Percentiles rank a stretch among this genome's conserved stretches.
Conservation (phyloP, 176 grass and related monocot species). For the Bromus sterilis region DNA sequence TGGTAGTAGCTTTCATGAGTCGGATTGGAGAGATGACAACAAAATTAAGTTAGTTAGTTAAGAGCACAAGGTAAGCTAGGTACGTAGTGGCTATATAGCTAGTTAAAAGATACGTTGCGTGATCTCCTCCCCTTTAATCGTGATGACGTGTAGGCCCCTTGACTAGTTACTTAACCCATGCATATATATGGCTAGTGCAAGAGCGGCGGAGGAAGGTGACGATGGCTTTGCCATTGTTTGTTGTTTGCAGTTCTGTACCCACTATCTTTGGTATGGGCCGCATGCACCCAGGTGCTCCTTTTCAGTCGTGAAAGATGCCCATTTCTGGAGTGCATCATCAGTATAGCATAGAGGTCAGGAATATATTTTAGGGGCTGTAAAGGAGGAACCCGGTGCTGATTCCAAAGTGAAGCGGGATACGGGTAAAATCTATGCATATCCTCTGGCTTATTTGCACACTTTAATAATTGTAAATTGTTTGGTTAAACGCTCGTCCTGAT, state of each 20-base stretch:
- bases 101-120: background rate
- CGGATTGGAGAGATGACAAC: background rate
- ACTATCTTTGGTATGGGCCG: conserved; percentile 11
- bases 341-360: background rate
- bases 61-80: background rate
- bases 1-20: background rate
- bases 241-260: background rate
- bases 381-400: background rate
- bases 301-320: background rate
- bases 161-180: background rate
- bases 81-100: background rate
- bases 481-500: background rate
- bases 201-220: conserved; percentile 14
- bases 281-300: background rate
- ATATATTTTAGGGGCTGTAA: conserved; percentile 4
- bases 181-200: background rate
- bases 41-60: background rate
- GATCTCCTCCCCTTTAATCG: background rate
- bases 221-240: background rate
- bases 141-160: background rate
- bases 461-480: background rate
- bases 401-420: background rate
- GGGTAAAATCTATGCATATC: background rate
- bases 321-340: background rate
- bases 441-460: background rate